These are phyloP conservation scores for Fonsecaea monophora DNA, from an alignment of 2,329 filamentous ascomycete genomes.

Conservation along the genomic window DNA sequence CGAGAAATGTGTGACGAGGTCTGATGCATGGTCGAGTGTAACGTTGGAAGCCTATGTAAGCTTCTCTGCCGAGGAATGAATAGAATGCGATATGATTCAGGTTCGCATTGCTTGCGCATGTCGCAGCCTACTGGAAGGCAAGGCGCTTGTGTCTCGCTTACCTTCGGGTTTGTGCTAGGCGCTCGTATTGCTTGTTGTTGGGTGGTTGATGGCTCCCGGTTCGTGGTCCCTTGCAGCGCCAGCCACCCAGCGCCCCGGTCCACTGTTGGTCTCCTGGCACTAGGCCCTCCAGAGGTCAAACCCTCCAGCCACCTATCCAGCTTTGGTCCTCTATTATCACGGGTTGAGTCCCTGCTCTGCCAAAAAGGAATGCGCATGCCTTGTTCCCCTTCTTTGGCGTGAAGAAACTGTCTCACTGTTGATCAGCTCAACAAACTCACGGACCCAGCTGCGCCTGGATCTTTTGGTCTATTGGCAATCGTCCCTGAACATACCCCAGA, in stretches of 20 bases:
- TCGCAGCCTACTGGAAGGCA: neutral
- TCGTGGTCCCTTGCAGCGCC: slow-evolving; percentile 20
- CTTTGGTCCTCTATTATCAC: slow-evolving; percentile 17
- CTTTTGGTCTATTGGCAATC: slow-evolving; percentile 13
- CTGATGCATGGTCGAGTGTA: neutral
- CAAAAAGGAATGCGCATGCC: slow-evolving; percentile 9
- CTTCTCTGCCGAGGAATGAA: neutral
- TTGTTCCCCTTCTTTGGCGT: neutral
- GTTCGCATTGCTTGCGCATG: neutral
- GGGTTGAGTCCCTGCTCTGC: neutral
- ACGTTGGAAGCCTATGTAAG: neutral
- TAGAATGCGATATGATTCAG: neutral
- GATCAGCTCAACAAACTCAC: slow-evolving; percentile 12
- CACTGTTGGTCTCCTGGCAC: slow-evolving; percentile 7
- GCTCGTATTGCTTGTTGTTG: slow-evolving; percentile 1
- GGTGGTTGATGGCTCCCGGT: slow-evolving; percentile 1
- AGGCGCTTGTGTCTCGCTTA: slow-evolving; percentile 13
- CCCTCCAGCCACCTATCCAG: slow-evolving; percentile 12
- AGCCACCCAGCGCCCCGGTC: slow-evolving; percentile 5
- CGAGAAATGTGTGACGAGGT: neutral
- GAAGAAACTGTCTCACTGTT: slow-evolving; percentile 7
- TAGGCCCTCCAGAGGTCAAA: slow-evolving; percentile 2
- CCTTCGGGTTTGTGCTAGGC: neutral
- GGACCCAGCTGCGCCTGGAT: neutral
- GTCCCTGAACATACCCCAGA: neutral